Evolutionary conservation across 2,329 filamentous ascomycete species (phyloP).

Genomic region (Colletotrichum sp.): DNA sequence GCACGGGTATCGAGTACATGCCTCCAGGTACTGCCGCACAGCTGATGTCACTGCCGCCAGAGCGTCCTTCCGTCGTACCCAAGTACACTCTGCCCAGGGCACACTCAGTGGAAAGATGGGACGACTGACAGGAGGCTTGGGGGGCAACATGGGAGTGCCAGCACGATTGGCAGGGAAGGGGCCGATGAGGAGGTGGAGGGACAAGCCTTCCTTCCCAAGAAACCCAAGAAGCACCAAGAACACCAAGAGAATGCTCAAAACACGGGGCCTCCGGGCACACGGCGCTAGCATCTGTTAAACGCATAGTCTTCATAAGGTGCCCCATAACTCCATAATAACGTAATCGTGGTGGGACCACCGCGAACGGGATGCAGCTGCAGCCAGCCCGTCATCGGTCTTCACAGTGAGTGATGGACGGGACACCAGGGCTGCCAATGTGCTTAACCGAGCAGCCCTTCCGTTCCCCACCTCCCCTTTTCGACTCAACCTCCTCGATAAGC

Average conservation of each 20-base stretch:
- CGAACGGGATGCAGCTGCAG: neutral
- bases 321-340: slow-evolving; percentile 1
- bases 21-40: neutral
- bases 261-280: neutral
- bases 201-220: slow-evolving; percentile 6
- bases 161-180: slow-evolving; percentile 8
- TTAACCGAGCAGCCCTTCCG: neutral
- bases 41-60: neutral
- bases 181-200: neutral
- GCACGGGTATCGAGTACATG: neutral
- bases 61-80: neutral
- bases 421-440: neutral
- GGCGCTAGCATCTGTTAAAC: neutral
- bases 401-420: neutral
- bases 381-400: neutral
- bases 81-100: neutral
- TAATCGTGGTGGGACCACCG: neutral
- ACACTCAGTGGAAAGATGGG: neutral
- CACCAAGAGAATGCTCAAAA: slow-evolving; percentile 2
- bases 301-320: neutral
- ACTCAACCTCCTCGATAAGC: slow-evolving; percentile 3
- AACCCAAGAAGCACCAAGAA: neutral
- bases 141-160: slow-evolving; percentile 1
- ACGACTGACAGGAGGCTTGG: slow-evolving; percentile 9
- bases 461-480: slow-evolving; percentile 10